Evolutionary conservation across 139 green algal species (phyloP), one percentile per base, ranked within the genome.

Genomic region (Raphidocelis subcapitata): DNA sequence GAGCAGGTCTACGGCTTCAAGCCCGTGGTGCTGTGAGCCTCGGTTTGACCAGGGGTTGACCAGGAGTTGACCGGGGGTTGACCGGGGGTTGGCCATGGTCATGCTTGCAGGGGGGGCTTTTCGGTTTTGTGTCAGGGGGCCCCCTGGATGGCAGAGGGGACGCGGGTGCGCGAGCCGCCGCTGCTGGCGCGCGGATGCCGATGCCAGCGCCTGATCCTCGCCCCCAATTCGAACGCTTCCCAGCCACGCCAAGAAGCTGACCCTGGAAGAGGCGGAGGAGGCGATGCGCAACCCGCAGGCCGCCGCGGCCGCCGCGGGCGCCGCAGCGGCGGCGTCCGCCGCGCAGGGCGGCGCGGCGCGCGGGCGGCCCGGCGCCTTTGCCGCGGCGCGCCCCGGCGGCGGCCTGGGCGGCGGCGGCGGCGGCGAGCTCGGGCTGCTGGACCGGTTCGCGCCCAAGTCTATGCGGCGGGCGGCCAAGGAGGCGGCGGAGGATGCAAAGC

Each of bases 401-500:
- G n/a, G n/a, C n/a, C n/a, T n/a, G n/a, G n/a, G n/a, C n/a, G n/a
- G n/a, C n/a, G n/a, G n/a, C n/a, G n/a, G n/a, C n/a, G n/a, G n/a
- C n/a, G n/a, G n/a, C n/a, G n/a, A n/a, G n/a, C n/a, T n/a, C n/a
- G n/a, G n/a, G n/a, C n/a, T n/a, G n/a, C n/a, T n/a, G n/a, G n/a
- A n/a, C n/a, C n/a, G 41, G 41, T 49, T 74, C 15, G 23, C 65
- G 55, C 69, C 69, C 26, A 75, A 75, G 69, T 75, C 69, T 2
- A 20, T 75, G 69, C 37, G 57, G 56, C n/a, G 21, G 28, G 37
- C 36, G 23, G 65, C 65, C 55, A 28, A 33, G 57, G 28, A 55
- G 37, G 20, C 37, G 37, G 32, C 35, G 63, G 69, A 57, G 49
- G 37, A 49, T 49, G 12, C 36, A n/a, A 26, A 65, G 57, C 18